Evolutionary conservation across 768 basidiomycete genomes (phyloP).

Genomic region (Arthromyces matolae): DNA sequence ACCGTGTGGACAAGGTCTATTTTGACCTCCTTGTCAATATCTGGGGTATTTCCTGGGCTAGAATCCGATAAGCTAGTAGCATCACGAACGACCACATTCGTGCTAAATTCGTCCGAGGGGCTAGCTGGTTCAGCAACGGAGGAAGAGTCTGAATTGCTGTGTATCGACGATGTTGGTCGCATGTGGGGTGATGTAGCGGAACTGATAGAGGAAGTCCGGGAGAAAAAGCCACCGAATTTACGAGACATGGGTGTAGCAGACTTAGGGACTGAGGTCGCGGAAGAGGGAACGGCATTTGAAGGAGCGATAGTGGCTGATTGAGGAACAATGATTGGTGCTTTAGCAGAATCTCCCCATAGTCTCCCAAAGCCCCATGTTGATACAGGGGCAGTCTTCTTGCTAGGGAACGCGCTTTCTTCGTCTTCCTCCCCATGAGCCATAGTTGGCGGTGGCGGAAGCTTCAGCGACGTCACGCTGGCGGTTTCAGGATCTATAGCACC

Average conservation of each 20-base stretch:
- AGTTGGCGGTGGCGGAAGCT: constrained; percentile 40
- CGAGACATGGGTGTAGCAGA: constrained; percentile 47
- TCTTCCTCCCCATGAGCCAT: constrained; percentile 38
- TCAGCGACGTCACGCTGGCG: constrained; percentile 23
- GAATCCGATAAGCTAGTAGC: constrained; percentile 26
- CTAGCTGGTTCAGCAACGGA: constrained; percentile 58
- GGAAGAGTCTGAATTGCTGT: constrained; percentile 56
- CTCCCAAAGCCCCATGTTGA: constrained; percentile 62
- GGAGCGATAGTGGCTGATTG: constrained; percentile 27
- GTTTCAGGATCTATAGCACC: constrained; percentile 31
- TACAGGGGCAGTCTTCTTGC: constrained; percentile 26
- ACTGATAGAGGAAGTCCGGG: constrained; percentile 33
- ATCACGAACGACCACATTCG: constrained; percentile 27
- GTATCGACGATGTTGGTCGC: constrained; percentile 38
- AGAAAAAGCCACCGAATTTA: constrained; percentile 73
- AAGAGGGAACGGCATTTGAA: constrained; percentile 23
- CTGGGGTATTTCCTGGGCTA: constrained; percentile 13
- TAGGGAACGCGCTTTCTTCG: constrained; percentile 30
- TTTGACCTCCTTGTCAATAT: constrained; percentile 16
- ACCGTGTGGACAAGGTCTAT: background rate
- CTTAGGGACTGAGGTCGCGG: constrained; percentile 22
- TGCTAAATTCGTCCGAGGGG: constrained; percentile 39
- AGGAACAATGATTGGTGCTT: constrained; percentile 17
- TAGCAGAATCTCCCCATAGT: constrained; percentile 51
- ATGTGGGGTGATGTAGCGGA: constrained; percentile 19